Evolutionary conservation across 2,329 filamentous ascomycete genomes (phyloP).

Genomic region (Pseudonectria buxi): DNA sequence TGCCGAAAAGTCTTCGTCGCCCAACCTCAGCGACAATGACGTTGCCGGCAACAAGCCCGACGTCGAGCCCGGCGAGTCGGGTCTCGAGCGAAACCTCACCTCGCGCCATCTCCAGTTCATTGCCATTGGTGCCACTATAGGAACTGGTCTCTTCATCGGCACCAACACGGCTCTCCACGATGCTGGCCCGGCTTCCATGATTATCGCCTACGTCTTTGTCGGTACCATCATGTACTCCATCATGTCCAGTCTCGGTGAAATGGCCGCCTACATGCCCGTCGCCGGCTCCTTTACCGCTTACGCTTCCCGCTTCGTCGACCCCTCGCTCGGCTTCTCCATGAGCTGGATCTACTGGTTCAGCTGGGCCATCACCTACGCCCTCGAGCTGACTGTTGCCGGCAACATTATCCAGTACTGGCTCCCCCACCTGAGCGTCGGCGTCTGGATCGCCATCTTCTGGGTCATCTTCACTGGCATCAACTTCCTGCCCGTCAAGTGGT

Average conservation of each 20-base stretch:
- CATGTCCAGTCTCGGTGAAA: slow-evolving; percentile 64
- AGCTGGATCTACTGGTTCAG: slow-evolving; percentile 82
- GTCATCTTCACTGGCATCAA: slow-evolving; percentile 62
- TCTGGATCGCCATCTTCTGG: slow-evolving; percentile 71
- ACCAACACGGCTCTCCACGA: slow-evolving; percentile 56
- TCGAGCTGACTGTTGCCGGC: slow-evolving; percentile 66
- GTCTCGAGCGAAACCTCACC: slow-evolving; percentile 31
- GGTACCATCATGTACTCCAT: slow-evolving; percentile 68
- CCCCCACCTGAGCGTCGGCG: slow-evolving; percentile 52
- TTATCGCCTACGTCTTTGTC: slow-evolving; percentile 64
- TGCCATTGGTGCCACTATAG: slow-evolving; percentile 56
- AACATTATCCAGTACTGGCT: slow-evolving; percentile 74
- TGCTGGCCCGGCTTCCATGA: slow-evolving; percentile 57
- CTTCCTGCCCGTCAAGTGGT: slow-evolving; percentile 64
- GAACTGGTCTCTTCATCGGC: slow-evolving; percentile 67
- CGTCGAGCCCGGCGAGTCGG: slow-evolving; percentile 30
- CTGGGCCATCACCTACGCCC: slow-evolving; percentile 65
- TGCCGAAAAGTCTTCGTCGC: slow-evolving; percentile 23
- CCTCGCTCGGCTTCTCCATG: slow-evolving; percentile 67
- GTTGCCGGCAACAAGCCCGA: slow-evolving; percentile 20
- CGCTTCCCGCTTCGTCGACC: slow-evolving; percentile 67
- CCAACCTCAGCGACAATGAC: slow-evolving; percentile 21
- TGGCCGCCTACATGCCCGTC: slow-evolving; percentile 72
- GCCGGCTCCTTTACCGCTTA: slow-evolving; percentile 72
- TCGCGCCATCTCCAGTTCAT: slow-evolving; percentile 43